Conservation (phyloP, 352 stramenopile genomes). For the Phytopythium sindhum region DNA sequence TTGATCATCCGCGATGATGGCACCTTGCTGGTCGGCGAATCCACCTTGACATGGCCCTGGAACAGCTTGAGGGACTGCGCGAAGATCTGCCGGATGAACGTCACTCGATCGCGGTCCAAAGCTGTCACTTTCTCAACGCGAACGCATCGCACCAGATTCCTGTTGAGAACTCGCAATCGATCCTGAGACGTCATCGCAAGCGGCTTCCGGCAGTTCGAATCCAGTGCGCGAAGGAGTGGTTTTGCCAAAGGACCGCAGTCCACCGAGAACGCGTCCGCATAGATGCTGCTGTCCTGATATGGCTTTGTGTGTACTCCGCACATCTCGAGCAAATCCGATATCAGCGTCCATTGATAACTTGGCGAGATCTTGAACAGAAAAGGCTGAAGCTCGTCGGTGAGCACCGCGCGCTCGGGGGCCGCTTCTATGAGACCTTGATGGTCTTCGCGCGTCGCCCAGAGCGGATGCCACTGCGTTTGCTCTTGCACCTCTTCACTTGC, state of each 20-base stretch:
- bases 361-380: slow-evolving; percentile 62
- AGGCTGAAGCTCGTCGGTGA: slow-evolving; percentile 75
- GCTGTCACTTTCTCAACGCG: slow-evolving; percentile 18
- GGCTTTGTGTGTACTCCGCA: slow-evolving; percentile 28
- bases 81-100: slow-evolving; percentile 42
- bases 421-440: slow-evolving; percentile 56
- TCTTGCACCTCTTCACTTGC: slow-evolving; percentile 29
- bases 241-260: slow-evolving; percentile 32
- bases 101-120: slow-evolving; percentile 33
- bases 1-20: slow-evolving; percentile 20
- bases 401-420: slow-evolving; percentile 54
- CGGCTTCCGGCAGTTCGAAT: slow-evolving; percentile 13
- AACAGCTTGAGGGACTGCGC: slow-evolving; percentile 21
- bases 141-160: slow-evolving; percentile 20
- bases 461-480: slow-evolving; percentile 51
- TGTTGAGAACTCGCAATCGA: slow-evolving; percentile 20
- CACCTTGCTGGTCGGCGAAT: not conserved
- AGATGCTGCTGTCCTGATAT: not conserved
- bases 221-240: slow-evolving; percentile 44
- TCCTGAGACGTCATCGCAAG: slow-evolving; percentile 28
- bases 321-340: slow-evolving; percentile 40
- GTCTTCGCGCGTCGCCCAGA: slow-evolving; percentile 34
- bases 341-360: slow-evolving; percentile 24
- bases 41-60: slow-evolving; percentile 9
- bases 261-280: slow-evolving; percentile 4